These are phyloP conservation scores for Parmelia sp. DNA, from an alignment of 495 filamentous ascomycete genomes.

Conservation along the genomic window DNA sequence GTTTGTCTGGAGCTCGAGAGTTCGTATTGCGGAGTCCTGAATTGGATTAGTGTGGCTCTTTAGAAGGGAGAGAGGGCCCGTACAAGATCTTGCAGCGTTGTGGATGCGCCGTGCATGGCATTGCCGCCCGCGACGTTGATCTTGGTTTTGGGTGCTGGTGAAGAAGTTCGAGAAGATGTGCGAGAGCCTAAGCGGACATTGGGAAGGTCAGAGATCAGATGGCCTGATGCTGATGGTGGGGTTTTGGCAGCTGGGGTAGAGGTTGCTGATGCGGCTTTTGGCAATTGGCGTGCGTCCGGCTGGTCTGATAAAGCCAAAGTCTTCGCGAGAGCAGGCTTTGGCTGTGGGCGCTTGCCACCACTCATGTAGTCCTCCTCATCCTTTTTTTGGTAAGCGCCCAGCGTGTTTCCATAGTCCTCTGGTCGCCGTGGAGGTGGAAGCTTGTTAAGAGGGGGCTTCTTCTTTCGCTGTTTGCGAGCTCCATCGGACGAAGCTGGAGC, in stretches of 20 bases:
- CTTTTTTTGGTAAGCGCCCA: slow-evolving; percentile 56
- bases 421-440: slow-evolving; percentile 52
- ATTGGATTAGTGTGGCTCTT: not conserved
- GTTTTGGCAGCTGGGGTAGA: slow-evolving; percentile 40
- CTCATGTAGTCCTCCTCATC: slow-evolving; percentile 60
- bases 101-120: slow-evolving; percentile 70
- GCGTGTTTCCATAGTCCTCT: slow-evolving; percentile 52
- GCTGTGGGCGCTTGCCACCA: slow-evolving; percentile 29
- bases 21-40: slow-evolving; percentile 76
- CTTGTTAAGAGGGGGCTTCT: slow-evolving; percentile 54
- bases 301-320: slow-evolving; percentile 35
- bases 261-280: slow-evolving; percentile 29
- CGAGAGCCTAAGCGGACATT: slow-evolving; percentile 54
- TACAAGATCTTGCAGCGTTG: slow-evolving; percentile 65
- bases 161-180: slow-evolving; percentile 49
- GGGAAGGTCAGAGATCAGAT: slow-evolving; percentile 70
- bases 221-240: slow-evolving; percentile 65
- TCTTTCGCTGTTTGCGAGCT: slow-evolving; percentile 46
- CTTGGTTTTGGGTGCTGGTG: slow-evolving; percentile 48
- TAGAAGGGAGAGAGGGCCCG: not conserved
- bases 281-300: slow-evolving; percentile 36
- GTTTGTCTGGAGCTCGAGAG: slow-evolving; percentile 84
- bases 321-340: slow-evolving; percentile 29
- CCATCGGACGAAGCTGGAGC: slow-evolving; percentile 22
- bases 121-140: slow-evolving; percentile 63